These are phyloP conservation scores for Rauvolfia tetraphylla DNA, from an alignment of 257 asterid genomes.

Conservation along the genomic window DNA sequence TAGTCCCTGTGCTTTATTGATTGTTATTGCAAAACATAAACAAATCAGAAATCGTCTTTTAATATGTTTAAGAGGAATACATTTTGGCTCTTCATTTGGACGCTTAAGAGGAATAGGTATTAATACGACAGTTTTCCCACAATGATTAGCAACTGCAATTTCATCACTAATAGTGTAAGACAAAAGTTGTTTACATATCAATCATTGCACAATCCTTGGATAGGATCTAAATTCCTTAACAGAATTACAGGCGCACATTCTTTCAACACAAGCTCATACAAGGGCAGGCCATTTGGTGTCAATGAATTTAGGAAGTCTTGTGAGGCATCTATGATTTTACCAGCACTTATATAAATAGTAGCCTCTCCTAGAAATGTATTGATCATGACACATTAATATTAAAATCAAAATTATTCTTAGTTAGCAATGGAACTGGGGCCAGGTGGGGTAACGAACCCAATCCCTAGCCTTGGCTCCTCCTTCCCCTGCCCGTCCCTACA, in stretches of 20 bases:
- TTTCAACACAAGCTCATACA: background rate
- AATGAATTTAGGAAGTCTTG: background rate
- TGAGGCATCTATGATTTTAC: background rate
- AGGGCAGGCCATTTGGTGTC: background rate
- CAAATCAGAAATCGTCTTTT: background rate
- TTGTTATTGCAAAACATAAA: background rate
- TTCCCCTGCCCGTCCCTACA: too few relatives aligned
- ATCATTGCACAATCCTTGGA: background rate
- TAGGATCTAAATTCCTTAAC: background rate
- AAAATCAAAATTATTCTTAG: slow-evolving; percentile 2
- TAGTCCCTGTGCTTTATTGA: background rate
- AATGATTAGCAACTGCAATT: background rate
- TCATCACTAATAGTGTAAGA: background rate
- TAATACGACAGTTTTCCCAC: background rate
- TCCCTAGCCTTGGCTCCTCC: too few relatives aligned
- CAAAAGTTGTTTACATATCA: background rate
- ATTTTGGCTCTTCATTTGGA: background rate
- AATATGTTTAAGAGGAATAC: background rate
- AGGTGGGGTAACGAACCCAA: too few relatives aligned
- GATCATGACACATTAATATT: background rate
- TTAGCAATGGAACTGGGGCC: too few relatives aligned
- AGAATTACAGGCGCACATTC: background rate
- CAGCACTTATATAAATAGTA: background rate
- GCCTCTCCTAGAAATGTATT: background rate
- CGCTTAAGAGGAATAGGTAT: background rate